Evolutionary conservation across 2,329 filamentous ascomycete species (phyloP), one percentile per base, ranked within the genome.

Genomic region (Chrysosporium queenslandicum): DNA sequence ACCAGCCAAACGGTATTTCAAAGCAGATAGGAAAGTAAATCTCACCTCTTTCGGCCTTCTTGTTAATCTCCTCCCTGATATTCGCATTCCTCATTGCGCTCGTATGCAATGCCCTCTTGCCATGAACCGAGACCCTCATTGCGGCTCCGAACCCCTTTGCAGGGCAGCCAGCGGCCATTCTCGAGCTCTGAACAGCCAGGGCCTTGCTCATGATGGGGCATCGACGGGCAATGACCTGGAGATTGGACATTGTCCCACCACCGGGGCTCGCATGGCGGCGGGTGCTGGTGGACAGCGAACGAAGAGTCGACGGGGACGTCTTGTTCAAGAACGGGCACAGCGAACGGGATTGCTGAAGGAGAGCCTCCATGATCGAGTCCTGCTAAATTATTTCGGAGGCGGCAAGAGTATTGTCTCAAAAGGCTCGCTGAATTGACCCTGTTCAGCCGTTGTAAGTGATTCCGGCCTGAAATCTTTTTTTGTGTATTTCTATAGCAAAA

Each of bases 131-230:
- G 20, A 29, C 34, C 36, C 64, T 62, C 34, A 66, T 64, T 21
- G 61, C 59, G 14, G 68, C 66, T 53, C 67, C 66, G 54, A 71
- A 71, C 7, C 65, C 63, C 62, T 69, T 71, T 47, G 66, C 56
- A 3, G 47, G 36, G 25, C 47, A 23, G 29, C 46, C 50, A 29
- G 40, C 42, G 46, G 25, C 64, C 54, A 73, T 60, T 45, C 71
- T 68, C 42, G 71, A 66, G 56, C 70, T 73, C 77, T 96, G 91
- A 36, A 96, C 84, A 56, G 88, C 86, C 68, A 98, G 81, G 39
- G 92, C 92, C 78, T 96, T 94, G 70, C 90, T 91, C 92, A 98
- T 98, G 71, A 98, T 85, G 54, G 92, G 92, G 79, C 92, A 98
- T 70, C 91, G 88, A 66, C 89, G 85, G 64, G 88, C 92, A 65